phyloP scores from a whole-genome alignment of 169 alveolate genomes.

The Plasmodium inui region DNA sequence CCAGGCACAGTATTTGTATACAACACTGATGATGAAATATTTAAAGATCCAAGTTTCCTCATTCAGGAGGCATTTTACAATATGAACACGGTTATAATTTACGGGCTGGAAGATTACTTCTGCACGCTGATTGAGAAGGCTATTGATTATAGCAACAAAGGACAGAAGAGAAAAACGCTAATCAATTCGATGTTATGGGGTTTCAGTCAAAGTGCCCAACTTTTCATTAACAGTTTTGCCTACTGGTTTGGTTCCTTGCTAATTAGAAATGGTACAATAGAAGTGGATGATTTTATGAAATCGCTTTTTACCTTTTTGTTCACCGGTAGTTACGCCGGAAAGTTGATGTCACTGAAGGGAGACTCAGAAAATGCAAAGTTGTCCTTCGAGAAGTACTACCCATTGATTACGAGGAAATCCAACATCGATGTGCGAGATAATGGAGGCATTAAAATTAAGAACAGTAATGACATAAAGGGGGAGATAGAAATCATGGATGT shows the following conservation, averaged over 20 bases:
- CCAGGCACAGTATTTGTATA: neutral
- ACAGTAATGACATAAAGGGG: conserved; percentile 21
- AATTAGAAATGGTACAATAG: conserved; percentile 23
- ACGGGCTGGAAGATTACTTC: conserved; percentile 72
- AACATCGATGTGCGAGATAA: conserved; percentile 58
- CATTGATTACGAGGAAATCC: conserved; percentile 56
- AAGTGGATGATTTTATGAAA: conserved; percentile 53
- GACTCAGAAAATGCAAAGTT: conserved; percentile 54
- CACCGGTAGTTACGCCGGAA: conserved; percentile 76
- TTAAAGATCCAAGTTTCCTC: conserved; percentile 46
- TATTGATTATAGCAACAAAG: conserved; percentile 23
- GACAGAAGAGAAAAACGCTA: conserved; percentile 8
- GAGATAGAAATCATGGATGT: conserved; percentile 45
- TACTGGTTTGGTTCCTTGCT: conserved; percentile 74
- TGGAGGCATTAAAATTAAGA: conserved; percentile 56
- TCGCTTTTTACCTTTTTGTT: conserved; percentile 65
- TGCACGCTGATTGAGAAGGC: conserved; percentile 48
- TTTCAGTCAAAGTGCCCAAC: conserved; percentile 65
- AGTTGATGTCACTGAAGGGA: conserved; percentile 68
- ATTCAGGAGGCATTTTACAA: conserved; percentile 73
- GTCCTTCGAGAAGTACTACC: conserved; percentile 57
- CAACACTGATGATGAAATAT: conserved; percentile 56
- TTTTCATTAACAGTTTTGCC: conserved; percentile 53
- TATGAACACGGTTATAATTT: conserved; percentile 35
- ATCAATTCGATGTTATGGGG: conserved; percentile 66